Evolutionary conservation across 306 rosid species (phyloP), one percentile per base, ranked within the genome.

Genomic region (Rubus parviflorus): DNA sequence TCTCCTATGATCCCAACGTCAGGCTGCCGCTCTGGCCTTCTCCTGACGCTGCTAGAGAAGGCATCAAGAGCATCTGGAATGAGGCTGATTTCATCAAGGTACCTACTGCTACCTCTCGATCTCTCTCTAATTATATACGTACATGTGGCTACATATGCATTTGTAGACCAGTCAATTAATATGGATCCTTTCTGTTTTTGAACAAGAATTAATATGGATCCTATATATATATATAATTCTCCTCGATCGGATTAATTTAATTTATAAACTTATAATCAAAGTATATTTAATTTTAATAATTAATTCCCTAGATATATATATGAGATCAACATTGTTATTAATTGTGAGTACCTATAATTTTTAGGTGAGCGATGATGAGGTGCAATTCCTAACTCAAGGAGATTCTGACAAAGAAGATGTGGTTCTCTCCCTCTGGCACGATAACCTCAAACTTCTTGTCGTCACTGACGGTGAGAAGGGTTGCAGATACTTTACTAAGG

Each of bases 331-430:
- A 30, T 30, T 30, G 35, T 30, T 30, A 30, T 30, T 30, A 30
- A 30, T 30, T 30, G 35, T 30, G 35, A 30, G 35, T 30, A 30
- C 35, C 35, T 30, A 30, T 30, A 22, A 35, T 30, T 3, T 30
- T 16, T 17, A 90, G 91, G 90, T 90, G 76, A 90, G 94, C 82
- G 92, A 88, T 86, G 89, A 90, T 11, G 94, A 90, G 77, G 94
- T 90, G 43, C 19, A 83, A 19, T 90, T 90, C 72, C 86, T 90
- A 12, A 88, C 92, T 30, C 80, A 87, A 83, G 83, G 83, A 41
- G 89, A 88, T 75, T 15, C 90, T 47, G 78, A 77, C 8, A 84
- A 83, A 51, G 94, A 90, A 68, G 92, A 88, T 0, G 90, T 72
- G 75, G 79, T 79, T 51, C 56, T 82, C 84, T 75, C 87, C 35